phyloP scores from a whole-genome alignment of 768 basidiomycete genomes.

The Boletus coccyginus region DNA sequence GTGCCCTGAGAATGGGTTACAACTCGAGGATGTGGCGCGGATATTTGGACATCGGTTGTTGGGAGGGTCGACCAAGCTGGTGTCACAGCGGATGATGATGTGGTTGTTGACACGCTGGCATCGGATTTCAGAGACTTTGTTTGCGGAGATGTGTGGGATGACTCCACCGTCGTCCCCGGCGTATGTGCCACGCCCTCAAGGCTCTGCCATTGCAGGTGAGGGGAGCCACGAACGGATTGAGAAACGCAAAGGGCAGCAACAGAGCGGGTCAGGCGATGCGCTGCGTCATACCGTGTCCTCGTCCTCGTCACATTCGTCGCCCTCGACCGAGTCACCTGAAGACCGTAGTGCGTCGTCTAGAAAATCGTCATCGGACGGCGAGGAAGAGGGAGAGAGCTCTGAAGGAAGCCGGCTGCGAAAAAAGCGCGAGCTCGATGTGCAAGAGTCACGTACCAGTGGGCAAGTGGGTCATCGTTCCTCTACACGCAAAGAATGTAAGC shows the following conservation, averaged over 20 bases:
- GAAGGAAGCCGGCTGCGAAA: constrained; percentile 18
- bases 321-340: constrained; percentile 9
- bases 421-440: constrained; percentile 15
- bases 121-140: constrained; percentile 24
- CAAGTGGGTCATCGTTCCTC: background rate
- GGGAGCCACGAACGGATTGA: constrained; percentile 6
- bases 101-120: constrained; percentile 33
- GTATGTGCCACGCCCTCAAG: background rate
- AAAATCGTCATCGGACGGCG: constrained; percentile 9
- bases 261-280: background rate
- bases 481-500: constrained; percentile 17
- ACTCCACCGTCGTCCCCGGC: constrained; percentile 12
- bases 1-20: constrained; percentile 48
- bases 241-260: constrained; percentile 15
- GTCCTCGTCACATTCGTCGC: constrained; percentile 12
- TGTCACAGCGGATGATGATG: constrained; percentile 30
- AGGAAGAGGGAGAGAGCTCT: constrained; percentile 11
- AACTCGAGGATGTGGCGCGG: constrained; percentile 42
- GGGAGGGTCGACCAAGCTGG: constrained; percentile 29
- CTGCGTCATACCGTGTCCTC: background rate
- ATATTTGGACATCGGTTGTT: constrained; percentile 45
- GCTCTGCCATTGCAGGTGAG: background rate
- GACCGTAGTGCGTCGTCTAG: constrained; percentile 6
- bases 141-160: constrained; percentile 26
- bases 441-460: background rate